Evolutionary conservation across 768 basidiomycete species (phyloP).

Genomic region (Nevesoporus exiguus): DNA sequence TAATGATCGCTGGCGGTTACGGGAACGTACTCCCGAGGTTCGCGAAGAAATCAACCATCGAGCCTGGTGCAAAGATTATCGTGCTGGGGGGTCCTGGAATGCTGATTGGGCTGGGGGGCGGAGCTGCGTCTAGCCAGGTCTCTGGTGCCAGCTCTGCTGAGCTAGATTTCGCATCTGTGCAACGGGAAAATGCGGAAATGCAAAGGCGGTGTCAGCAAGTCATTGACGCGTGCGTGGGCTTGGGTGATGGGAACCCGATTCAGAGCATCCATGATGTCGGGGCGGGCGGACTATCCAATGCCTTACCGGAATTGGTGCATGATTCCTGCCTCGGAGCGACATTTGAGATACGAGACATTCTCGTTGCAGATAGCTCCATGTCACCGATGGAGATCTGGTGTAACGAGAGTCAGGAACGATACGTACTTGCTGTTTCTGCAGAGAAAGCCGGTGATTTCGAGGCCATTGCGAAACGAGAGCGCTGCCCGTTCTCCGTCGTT

Average conservation of each 20-base stretch:
- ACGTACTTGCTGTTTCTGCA: constrained; percentile 85
- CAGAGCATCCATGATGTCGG: constrained; percentile 98
- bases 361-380: constrained; percentile 90
- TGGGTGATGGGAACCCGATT: constrained; percentile 66
- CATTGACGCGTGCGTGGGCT: constrained; percentile 82
- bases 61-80: constrained; percentile 80
- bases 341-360: constrained; percentile 92
- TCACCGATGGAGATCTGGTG: constrained; percentile 99
- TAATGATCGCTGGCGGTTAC: constrained; percentile 98
- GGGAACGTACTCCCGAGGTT: constrained; percentile 88
- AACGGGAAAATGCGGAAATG: constrained; percentile 98
- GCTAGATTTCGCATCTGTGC: constrained; percentile 96
- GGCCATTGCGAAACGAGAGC: constrained; percentile 76
- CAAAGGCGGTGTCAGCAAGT: constrained; percentile 96
- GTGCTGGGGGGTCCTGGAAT: constrained; percentile 95
- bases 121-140: constrained; percentile 92
- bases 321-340: constrained; percentile 88
- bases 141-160: constrained; percentile 89
- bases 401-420: constrained; percentile 97
- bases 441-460: constrained; percentile 63
- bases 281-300: constrained; percentile 95
- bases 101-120: constrained; percentile 95
- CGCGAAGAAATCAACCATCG: constrained; percentile 73
- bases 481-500: constrained; percentile 92
- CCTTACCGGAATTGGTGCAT: constrained; percentile 94